phyloP scores from a whole-genome alignment of 1,284 basidiomycete species.

The Ceratobasidium sp. region DNA sequence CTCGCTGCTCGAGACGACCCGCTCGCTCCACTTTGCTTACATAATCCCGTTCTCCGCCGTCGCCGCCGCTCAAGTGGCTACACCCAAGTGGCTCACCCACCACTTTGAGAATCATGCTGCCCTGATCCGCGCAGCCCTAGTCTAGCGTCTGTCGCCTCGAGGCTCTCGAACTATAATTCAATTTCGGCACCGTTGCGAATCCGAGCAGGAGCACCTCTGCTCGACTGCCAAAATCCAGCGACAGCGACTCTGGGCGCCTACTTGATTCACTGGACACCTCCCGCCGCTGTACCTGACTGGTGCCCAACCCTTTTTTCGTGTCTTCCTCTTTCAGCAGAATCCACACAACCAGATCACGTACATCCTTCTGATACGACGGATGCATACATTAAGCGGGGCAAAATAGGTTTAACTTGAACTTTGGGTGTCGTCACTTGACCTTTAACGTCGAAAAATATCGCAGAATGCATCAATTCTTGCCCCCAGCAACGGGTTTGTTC shows the following conservation, averaged over 20 bases:
- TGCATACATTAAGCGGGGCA: background rate
- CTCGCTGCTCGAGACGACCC: background rate
- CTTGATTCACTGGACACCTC: background rate
- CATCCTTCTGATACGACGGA: background rate
- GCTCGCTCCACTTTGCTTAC: background rate
- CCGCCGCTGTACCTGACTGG: background rate
- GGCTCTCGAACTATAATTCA: background rate
- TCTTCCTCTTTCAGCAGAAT: background rate
- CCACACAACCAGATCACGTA: background rate
- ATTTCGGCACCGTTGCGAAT: background rate
- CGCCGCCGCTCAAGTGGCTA: background rate
- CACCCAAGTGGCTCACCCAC: background rate
- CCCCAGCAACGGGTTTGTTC: no score
- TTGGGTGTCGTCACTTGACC: background rate
- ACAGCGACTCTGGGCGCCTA: background rate
- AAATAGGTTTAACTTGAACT: background rate
- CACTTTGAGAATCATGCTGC: background rate
- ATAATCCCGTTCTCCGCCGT: constrained; percentile 14
- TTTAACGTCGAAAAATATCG: background rate
- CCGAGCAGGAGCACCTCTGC: no score
- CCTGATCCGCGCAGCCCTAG: constrained; percentile 8
- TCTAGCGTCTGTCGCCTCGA: no score
- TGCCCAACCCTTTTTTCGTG: background rate
- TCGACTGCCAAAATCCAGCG: background rate
- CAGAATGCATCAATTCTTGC: background rate